Evolutionary conservation across 2,329 filamentous ascomycete species (phyloP).

Genomic region (Xylaria sp.): DNA sequence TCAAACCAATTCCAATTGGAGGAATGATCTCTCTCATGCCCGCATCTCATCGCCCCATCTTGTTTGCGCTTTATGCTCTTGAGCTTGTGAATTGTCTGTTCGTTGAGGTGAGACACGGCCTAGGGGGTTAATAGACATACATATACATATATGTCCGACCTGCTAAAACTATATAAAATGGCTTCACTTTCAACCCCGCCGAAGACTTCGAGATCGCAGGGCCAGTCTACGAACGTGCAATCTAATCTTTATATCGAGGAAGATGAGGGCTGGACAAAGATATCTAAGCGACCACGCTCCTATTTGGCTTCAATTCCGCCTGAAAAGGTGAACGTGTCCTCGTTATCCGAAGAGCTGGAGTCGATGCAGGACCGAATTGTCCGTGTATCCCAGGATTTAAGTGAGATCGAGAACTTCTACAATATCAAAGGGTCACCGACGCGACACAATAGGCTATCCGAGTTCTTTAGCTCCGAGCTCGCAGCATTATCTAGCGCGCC

Average conservation of each 20-base stretch:
- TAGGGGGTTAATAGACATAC: too few species aligned
- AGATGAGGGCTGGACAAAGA: slow-evolving; percentile 20
- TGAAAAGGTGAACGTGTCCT: neutral
- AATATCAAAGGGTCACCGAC: slow-evolving; percentile 52
- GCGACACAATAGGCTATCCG: slow-evolving; percentile 46
- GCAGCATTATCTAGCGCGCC: slow-evolving; percentile 40
- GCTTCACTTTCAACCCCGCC: neutral
- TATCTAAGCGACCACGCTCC: slow-evolving; percentile 1
- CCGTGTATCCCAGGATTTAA: slow-evolving; percentile 51
- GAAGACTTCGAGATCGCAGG: neutral
- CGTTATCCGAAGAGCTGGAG: slow-evolving; percentile 9
- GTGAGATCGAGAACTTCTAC: slow-evolving; percentile 56
- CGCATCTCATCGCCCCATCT: neutral
- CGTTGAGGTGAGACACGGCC: too few species aligned
- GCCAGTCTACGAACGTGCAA: neutral
- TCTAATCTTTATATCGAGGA: neutral
- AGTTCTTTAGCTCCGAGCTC: slow-evolving; percentile 52
- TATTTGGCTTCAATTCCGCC: neutral
- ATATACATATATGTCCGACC: neutral
- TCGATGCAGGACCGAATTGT: slow-evolving; percentile 47
- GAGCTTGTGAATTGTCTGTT: too few species aligned
- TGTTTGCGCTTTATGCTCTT: too few species aligned
- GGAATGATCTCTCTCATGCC: neutral
- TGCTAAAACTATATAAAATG: neutral
- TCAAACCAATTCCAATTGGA: neutral